Evolutionary conservation across 1,139 yeast species (phyloP).

Genomic region (Saccharomyces hybrid): DNA sequence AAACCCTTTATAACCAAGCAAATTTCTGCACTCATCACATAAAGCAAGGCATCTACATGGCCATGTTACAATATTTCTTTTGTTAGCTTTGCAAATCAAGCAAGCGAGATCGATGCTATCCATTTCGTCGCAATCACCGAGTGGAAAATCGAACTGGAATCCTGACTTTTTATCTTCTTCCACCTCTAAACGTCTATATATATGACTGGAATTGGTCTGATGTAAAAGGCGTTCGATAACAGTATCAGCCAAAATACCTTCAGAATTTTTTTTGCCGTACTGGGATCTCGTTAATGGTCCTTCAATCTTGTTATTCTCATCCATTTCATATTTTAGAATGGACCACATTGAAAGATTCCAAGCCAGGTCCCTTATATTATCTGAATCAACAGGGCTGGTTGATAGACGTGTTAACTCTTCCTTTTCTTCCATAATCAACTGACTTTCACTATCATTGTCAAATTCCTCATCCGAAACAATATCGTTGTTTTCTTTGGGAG

Average conservation of each 20-base stretch:
- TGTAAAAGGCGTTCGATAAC: conserved; percentile 12
- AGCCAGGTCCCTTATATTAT: conserved; percentile 6
- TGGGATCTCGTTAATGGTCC: conserved; percentile 31
- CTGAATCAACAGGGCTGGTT: neutral
- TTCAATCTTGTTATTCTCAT: conserved; percentile 9
- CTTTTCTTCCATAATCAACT: neutral
- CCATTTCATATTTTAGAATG: conserved; percentile 21
- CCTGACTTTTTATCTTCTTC: neutral
- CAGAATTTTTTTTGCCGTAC: conserved; percentile 27
- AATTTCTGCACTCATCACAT: conserved; percentile 77
- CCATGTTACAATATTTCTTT: conserved; percentile 78
- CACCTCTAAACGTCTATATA: neutral
- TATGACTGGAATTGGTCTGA: neutral
- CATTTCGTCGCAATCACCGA: neutral
- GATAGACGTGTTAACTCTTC: neutral
- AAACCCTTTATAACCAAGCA: conserved; percentile 65
- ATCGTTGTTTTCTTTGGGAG: conserved; percentile 17
- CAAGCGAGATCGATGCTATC: conserved; percentile 37
- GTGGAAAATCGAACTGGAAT: neutral
- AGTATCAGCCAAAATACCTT: conserved; percentile 27
- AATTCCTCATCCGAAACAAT: conserved; percentile 18
- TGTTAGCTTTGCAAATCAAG: conserved; percentile 72
- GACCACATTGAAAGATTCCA: conserved; percentile 30
- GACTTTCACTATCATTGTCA: conserved; percentile 10
- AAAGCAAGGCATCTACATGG: conserved; percentile 87